Conservation (phyloP, 129 eudicot genomes). For the Flaveria linearis region DNA sequence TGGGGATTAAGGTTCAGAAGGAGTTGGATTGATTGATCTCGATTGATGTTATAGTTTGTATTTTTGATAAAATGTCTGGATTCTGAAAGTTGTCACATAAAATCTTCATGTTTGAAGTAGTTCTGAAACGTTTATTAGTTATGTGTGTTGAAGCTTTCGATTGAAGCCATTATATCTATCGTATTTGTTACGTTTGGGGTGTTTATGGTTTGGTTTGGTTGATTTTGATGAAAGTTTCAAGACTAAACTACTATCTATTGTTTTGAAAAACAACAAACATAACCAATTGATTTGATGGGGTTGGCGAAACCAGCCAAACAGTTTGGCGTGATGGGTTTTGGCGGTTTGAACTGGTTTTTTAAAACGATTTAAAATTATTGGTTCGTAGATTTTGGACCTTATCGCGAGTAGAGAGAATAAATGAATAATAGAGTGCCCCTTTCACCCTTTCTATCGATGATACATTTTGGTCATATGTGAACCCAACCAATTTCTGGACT, state of each 20-base stretch:
- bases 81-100: background rate
- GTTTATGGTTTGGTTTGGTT: background rate
- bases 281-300: too few species aligned
- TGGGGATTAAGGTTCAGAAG: slow-evolving; percentile 22
- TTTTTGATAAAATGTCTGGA: background rate
- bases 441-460: too few species aligned
- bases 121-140: background rate
- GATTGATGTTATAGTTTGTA: background rate
- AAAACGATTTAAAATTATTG: too few species aligned
- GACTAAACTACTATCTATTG: background rate
- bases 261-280: background rate
- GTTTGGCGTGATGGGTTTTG: too few species aligned
- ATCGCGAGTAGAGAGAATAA: too few species aligned
- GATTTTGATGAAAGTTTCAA: background rate
- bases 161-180: too few species aligned
- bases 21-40: background rate
- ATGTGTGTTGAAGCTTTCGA: background rate
- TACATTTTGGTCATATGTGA: too few species aligned
- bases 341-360: too few species aligned
- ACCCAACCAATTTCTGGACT: too few species aligned
- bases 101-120: slow-evolving; percentile 1
- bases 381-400: too few species aligned
- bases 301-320: too few species aligned
- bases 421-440: too few species aligned
- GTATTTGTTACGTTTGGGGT: background rate